Percentiles rank a stretch among this genome's conserved stretches.
Evolutionary conservation across 805 yeast species (phyloP).

Genomic region (Candida nemodendra): DNA sequence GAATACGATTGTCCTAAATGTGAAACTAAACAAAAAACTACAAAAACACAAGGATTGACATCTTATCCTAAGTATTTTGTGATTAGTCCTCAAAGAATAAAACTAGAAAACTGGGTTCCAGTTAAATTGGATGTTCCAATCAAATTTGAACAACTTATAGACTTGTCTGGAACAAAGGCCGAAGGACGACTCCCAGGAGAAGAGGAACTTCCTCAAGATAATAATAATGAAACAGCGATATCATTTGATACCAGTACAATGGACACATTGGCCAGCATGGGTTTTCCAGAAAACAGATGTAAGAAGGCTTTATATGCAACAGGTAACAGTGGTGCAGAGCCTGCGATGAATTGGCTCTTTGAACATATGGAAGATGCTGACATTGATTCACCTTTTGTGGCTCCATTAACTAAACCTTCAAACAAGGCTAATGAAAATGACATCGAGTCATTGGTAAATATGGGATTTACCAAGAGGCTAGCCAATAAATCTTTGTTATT

Average conservation of each 20-base stretch:
- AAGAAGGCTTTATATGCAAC: slow-evolving; percentile 69
- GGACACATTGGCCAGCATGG: slow-evolving; percentile 69
- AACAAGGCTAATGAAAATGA: slow-evolving; percentile 37
- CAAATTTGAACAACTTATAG: slow-evolving; percentile 39
- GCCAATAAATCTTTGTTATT: slow-evolving; percentile 71
- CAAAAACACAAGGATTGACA: slow-evolving; percentile 48
- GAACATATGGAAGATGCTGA: slow-evolving; percentile 84
- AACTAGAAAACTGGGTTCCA: slow-evolving; percentile 88
- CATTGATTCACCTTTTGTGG: slow-evolving; percentile 61
- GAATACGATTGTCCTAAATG: slow-evolving; percentile 67
- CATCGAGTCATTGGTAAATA: slow-evolving; percentile 50
- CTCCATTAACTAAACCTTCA: slow-evolving; percentile 10
- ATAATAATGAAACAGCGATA: slow-evolving; percentile 24
- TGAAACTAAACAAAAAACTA: slow-evolving; percentile 34
- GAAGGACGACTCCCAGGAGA: slow-evolving; percentile 44
- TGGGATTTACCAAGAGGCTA: slow-evolving; percentile 75
- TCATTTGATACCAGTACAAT: slow-evolving; percentile 56
- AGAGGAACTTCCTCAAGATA: slow-evolving; percentile 38
- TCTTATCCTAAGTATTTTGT: slow-evolving; percentile 71
- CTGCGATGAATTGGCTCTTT: slow-evolving; percentile 88
- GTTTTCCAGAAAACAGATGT: slow-evolving; percentile 72
- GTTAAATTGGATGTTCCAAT: slow-evolving; percentile 76
- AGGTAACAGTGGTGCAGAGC: slow-evolving; percentile 61
- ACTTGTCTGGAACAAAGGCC: slow-evolving; percentile 42
- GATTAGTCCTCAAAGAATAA: slow-evolving; percentile 75